Conservation (phyloP, 495 filamentous ascomycete species). For the Aspergillus olivimuriae region DNA sequence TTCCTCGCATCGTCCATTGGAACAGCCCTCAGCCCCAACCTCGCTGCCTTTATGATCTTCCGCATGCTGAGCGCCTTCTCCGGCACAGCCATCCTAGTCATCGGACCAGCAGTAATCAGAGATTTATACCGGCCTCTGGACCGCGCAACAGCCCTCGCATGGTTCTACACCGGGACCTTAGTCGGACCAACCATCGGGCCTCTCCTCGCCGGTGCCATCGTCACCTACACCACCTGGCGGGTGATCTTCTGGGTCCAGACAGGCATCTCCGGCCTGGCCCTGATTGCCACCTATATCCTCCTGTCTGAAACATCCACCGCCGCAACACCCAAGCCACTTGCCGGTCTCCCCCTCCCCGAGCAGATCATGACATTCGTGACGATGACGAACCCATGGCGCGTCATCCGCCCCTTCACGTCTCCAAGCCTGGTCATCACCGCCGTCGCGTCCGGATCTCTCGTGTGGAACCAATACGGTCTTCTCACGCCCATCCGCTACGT, state of each 20-base stretch:
- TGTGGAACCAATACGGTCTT: constrained; percentile 70
- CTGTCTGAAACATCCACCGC: constrained; percentile 7
- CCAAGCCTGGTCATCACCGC: constrained; percentile 60
- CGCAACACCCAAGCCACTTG: constrained; percentile 1
- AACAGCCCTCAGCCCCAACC: constrained; percentile 10
- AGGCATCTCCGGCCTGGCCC: constrained; percentile 3
- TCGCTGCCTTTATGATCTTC: constrained; percentile 12
- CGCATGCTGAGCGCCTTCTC: constrained; percentile 11
- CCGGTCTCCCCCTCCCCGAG: neutral
- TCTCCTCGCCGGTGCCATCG: constrained; percentile 9
- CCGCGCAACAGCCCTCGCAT: constrained; percentile 7
- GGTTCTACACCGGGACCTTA: constrained; percentile 11
- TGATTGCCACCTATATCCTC: constrained; percentile 2
- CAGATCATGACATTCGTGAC: constrained; percentile 1
- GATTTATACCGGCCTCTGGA: constrained; percentile 10
- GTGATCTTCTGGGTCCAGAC: constrained; percentile 14
- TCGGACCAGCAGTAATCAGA: constrained; percentile 8
- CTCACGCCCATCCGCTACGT: constrained; percentile 71
- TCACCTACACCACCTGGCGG: constrained; percentile 13
- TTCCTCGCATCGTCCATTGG: constrained; percentile 7
- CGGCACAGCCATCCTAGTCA: constrained; percentile 10
- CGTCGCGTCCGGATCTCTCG: constrained; percentile 52
- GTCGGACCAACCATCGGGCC: constrained; percentile 10
- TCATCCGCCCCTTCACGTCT: constrained; percentile 41
- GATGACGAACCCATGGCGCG: constrained; percentile 9